phyloP scores from a whole-genome alignment of 306 rosid genomes.

The Fagus crenata region DNA sequence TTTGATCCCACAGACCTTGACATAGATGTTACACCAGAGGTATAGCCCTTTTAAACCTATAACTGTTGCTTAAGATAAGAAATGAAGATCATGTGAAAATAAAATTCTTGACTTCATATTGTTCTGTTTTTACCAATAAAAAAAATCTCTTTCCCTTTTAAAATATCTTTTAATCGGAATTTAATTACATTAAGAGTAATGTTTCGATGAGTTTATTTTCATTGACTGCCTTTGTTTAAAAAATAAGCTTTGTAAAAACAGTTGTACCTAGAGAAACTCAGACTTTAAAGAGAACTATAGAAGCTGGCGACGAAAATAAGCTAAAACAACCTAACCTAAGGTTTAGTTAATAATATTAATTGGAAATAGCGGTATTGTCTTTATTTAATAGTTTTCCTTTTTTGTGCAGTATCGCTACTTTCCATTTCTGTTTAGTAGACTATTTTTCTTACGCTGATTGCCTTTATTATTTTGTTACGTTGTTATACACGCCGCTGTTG shows the following conservation, averaged over 20 bases:
- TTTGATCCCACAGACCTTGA: constrained; percentile 94
- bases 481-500: too few species aligned
- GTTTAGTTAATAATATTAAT: background rate
- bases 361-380: background rate
- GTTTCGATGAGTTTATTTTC: too few species aligned
- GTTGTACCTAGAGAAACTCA: background rate
- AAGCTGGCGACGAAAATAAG: too few species aligned
- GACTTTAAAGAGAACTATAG: too few species aligned
- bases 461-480: too few species aligned
- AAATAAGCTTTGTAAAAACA: too few species aligned
- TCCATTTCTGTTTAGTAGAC: background rate
- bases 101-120: background rate
- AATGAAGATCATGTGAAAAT: background rate
- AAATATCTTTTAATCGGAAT: background rate
- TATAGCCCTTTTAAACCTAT: constrained; percentile 11
- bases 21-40: constrained; percentile 96
- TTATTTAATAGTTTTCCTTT: background rate
- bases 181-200: background rate
- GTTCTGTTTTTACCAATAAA: background rate
- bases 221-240: too few species aligned
- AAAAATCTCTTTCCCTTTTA: background rate
- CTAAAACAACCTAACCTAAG: too few species aligned
- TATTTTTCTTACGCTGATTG: background rate
- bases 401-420: background rate
- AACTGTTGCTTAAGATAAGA: background rate